Conservation (phyloP, 768 basidiomycete genomes). For the Tephrocybe sp. region DNA sequence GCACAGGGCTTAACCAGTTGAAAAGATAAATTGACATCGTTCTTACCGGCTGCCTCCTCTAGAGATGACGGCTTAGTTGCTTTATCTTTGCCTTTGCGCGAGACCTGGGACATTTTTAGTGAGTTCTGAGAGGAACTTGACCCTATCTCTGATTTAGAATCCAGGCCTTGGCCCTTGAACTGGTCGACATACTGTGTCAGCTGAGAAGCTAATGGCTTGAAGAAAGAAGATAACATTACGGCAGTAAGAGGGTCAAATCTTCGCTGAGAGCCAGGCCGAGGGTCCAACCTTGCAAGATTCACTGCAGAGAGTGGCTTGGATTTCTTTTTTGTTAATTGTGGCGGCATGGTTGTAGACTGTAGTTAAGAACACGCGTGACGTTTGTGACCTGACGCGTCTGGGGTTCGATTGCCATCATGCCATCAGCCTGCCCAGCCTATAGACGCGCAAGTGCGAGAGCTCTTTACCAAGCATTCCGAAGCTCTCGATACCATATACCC, state of each 20-base stretch:
- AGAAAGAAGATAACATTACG: conserved; percentile 8
- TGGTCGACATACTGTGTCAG: neutral
- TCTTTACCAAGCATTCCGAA: too few relatives aligned
- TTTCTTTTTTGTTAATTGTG: conserved; percentile 9
- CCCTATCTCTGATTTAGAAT: neutral
- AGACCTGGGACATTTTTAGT: conserved; percentile 3
- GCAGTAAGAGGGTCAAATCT: conserved; percentile 23
- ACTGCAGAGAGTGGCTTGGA: conserved; percentile 11
- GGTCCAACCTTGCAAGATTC: conserved; percentile 14
- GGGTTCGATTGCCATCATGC: too few relatives aligned
- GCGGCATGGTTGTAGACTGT: too few relatives aligned
- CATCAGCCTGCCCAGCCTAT: too few relatives aligned
- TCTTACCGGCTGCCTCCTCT: conserved; percentile 6
- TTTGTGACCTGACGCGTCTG: too few relatives aligned
- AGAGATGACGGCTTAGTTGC: conserved; percentile 14
- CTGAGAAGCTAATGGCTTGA: neutral
- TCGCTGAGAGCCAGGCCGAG: conserved; percentile 7
- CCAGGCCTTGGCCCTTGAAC: conserved; percentile 11
- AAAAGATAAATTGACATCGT: neutral
- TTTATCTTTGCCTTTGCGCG: conserved; percentile 23
- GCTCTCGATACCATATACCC: too few relatives aligned
- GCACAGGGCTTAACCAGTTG: neutral
- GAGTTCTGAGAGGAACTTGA: conserved; percentile 5
- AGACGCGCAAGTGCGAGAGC: too few relatives aligned
- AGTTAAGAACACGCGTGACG: too few relatives aligned